Conservation (phyloP, 805 yeast genomes). For the Ascoidea asiatica region DNA sequence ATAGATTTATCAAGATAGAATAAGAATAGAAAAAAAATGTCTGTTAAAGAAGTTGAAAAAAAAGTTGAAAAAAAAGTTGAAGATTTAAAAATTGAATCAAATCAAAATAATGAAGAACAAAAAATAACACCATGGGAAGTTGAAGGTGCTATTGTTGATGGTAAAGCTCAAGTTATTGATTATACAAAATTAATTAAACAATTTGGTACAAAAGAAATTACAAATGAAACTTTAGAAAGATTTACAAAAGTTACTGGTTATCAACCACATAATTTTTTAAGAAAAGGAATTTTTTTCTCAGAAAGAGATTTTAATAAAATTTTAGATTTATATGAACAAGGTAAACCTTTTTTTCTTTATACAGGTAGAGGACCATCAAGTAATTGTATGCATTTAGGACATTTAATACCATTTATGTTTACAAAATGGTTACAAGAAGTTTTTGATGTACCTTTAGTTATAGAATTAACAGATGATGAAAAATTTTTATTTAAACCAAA, state of each 20-base stretch:
- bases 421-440: slow-evolving; percentile 98
- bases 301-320: slow-evolving; percentile 75
- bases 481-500: slow-evolving; percentile 89
- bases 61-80: neutral
- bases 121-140: slow-evolving; percentile 96
- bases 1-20: no score
- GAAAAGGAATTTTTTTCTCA: slow-evolving; percentile 85
- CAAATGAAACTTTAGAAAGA: slow-evolving; percentile 56
- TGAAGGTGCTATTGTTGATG: slow-evolving; percentile 95
- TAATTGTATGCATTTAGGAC: slow-evolving; percentile 93
- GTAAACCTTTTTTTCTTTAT: slow-evolving; percentile 88
- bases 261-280: slow-evolving; percentile 79
- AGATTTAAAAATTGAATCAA: neutral
- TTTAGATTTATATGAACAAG: slow-evolving; percentile 82
- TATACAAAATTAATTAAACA: slow-evolving; percentile 76
- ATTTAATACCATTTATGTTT: slow-evolving; percentile 88
- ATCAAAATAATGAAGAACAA: slow-evolving; percentile 25
- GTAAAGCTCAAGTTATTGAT: slow-evolving; percentile 81
- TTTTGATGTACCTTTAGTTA: slow-evolving; percentile 87
- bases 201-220: slow-evolving; percentile 74
- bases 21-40: neutral
- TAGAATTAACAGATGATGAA: slow-evolving; percentile 94
- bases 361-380: slow-evolving; percentile 97
- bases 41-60: neutral
- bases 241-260: slow-evolving; percentile 78